Evolutionary conservation across 2,329 filamentous ascomycete genomes (phyloP).

Genomic region (Venturiaceae sp.): DNA sequence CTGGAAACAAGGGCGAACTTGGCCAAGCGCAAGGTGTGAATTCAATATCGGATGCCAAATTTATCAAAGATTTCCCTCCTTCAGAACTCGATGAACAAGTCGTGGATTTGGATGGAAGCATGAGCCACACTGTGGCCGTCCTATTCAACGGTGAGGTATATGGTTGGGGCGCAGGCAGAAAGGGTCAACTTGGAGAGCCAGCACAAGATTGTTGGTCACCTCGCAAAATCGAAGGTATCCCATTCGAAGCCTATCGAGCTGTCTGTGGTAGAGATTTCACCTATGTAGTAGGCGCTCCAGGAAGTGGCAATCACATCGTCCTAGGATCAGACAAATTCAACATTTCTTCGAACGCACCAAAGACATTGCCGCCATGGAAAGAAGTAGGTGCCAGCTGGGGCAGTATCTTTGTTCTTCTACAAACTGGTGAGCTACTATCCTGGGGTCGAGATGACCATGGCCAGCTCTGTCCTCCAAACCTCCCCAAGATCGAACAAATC

Average conservation of each 20-base stretch:
- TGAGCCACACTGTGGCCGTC: conserved; percentile 68
- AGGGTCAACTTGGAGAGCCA: conserved; percentile 67
- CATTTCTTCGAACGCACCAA: conserved; percentile 49
- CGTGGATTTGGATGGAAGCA: conserved; percentile 57
- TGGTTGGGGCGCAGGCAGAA: conserved; percentile 81
- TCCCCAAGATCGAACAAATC: conserved; percentile 54
- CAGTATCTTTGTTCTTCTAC: conserved; percentile 60
- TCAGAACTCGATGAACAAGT: conserved; percentile 24
- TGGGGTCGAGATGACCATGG: conserved; percentile 86
- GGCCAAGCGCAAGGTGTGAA: conserved; percentile 42
- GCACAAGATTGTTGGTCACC: conserved; percentile 46
- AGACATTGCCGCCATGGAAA: conserved; percentile 47
- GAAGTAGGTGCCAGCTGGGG: conserved; percentile 75
- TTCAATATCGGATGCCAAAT: conserved; percentile 26
- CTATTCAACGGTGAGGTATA: conserved; percentile 67
- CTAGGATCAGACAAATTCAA: conserved; percentile 70
- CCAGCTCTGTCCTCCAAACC: conserved; percentile 56
- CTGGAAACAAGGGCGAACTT: conserved; percentile 62
- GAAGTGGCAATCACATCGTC: conserved; percentile 51
- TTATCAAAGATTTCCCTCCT: conserved; percentile 56
- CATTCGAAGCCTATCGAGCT: conserved; percentile 56
- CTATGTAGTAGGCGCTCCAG: conserved; percentile 49
- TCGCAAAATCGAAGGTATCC: conserved; percentile 45
- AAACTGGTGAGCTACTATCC: conserved; percentile 50
- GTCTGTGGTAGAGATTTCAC: conserved; percentile 84